phyloP scores from a whole-genome alignment of 176 grass and related monocot species.

The Phyllostachys edulis region DNA sequence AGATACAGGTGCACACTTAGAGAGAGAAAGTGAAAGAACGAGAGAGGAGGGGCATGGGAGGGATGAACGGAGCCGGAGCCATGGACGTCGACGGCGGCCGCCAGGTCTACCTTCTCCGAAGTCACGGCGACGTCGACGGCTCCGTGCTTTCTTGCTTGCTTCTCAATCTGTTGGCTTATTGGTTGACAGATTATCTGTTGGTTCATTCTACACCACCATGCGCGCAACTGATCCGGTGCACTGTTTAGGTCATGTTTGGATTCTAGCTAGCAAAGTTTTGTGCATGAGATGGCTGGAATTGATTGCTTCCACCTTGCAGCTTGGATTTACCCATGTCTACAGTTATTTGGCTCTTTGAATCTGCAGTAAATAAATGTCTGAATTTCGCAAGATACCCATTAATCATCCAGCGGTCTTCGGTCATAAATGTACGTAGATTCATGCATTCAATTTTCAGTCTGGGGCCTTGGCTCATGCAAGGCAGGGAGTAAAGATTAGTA shows the following conservation, averaged over 20 bases:
- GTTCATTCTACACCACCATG: neutral
- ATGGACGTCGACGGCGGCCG: constrained; percentile 37
- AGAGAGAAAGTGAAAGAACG: neutral
- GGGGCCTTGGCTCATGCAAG: no score
- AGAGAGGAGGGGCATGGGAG: neutral
- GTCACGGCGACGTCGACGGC: constrained; percentile 50
- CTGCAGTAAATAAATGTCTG: neutral
- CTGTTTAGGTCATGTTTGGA: neutral
- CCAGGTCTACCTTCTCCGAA: constrained; percentile 14
- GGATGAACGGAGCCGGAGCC: neutral
- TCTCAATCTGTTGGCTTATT: neutral
- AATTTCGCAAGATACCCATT: neutral
- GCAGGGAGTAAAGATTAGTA: no score
- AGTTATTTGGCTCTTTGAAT: neutral
- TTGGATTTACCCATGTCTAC: neutral
- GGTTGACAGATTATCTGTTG: neutral
- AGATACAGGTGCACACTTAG: neutral
- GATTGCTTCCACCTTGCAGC: neutral
- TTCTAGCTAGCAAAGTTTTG: neutral
- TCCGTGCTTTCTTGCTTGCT: neutral
- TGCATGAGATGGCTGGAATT: neutral
- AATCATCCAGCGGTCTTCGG: neutral
- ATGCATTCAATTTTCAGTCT: no score
- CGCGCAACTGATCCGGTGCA: neutral
- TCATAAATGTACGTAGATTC: neutral